A percentile compares a stretch with the other conserved stretches of the same genome.
Evolutionary conservation across 139 green algal species (phyloP).

Genomic region (Deuterostichococcus epilithicus): DNA sequence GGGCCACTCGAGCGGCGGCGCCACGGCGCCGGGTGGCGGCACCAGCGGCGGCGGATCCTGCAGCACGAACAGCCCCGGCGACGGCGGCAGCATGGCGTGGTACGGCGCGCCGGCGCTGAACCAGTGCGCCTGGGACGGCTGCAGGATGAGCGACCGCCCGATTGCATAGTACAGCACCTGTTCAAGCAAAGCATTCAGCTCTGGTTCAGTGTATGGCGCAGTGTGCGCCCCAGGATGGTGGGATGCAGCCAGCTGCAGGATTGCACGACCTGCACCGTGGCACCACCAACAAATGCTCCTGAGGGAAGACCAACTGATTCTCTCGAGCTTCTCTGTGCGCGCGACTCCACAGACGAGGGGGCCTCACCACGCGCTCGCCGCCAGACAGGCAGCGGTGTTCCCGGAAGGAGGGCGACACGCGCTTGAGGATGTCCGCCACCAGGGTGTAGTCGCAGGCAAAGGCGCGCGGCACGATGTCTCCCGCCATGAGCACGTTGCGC

Average conservation of each 20-base stretch:
- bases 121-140: conserved; percentile 57
- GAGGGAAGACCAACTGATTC: too few relatives aligned
- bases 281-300: too few relatives aligned
- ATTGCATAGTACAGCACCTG: conserved; percentile 88
- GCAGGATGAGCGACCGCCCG: conserved; percentile 82
- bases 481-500: conserved; percentile 70
- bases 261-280: too few relatives aligned
- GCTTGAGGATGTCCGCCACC: conserved; percentile 69
- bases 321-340: too few relatives aligned
- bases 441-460: conserved; percentile 96
- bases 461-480: conserved; percentile 93
- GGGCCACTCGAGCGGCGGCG: neutral
- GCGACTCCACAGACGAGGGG: too few relatives aligned
- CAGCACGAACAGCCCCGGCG: conserved; percentile 70
- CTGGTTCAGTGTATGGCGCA: too few relatives aligned
- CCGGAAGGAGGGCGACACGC: conserved; percentile 61
- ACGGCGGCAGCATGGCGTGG: conserved; percentile 80
- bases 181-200: conserved; percentile 1
- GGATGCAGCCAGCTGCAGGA: too few relatives aligned
- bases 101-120: conserved; percentile 41
- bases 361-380: conserved; percentile 31
- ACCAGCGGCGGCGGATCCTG: conserved; percentile 18
- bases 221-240: too few relatives aligned
- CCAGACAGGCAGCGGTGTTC: conserved; percentile 67
- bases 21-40: neutral